Conservation (phyloP, 2,329 filamentous ascomycete genomes). For the Tolypocladium sp. region DNA sequence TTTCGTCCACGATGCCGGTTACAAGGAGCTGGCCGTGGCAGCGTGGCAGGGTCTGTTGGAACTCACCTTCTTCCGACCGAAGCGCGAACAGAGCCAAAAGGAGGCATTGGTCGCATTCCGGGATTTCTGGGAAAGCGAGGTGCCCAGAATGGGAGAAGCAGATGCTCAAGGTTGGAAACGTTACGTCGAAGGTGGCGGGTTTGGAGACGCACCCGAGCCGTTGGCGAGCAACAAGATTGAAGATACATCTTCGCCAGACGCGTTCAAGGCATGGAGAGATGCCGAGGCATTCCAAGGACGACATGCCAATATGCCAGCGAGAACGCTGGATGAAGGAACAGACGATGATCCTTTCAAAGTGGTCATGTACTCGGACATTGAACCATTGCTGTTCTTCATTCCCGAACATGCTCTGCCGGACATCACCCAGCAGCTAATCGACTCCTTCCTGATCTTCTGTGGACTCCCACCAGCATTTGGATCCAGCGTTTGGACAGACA, state of each 20-base stretch:
- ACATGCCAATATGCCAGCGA: conserved; percentile 53
- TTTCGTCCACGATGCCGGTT: conserved; percentile 70
- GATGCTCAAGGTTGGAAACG: conserved; percentile 61
- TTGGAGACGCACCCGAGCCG: conserved; percentile 31
- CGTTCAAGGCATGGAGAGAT: conserved; percentile 41
- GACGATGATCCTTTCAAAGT: conserved; percentile 79
- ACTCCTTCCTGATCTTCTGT: conserved; percentile 64
- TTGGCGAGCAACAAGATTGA: conserved; percentile 5
- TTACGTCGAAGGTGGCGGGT: conserved; percentile 29
- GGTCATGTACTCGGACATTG: conserved; percentile 70
- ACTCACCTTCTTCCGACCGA: conserved; percentile 48
- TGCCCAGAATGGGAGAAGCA: conserved; percentile 66
- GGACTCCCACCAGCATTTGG: conserved; percentile 44
- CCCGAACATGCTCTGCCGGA: conserved; percentile 24
- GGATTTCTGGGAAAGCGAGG: conserved; percentile 83
- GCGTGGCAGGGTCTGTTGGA: conserved; percentile 81
- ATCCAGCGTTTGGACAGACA: conserved; percentile 16
- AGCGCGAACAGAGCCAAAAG: conserved; percentile 13
- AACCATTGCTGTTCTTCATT: conserved; percentile 48
- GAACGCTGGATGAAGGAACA: conserved; percentile 63
- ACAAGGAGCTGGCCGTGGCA: conserved; percentile 64
- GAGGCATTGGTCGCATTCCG: conserved; percentile 40
- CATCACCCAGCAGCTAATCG: conserved; percentile 42
- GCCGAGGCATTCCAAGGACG: conserved; percentile 42
- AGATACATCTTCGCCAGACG: conserved; percentile 25